phyloP scores from a whole-genome alignment of 257 asterid species.

The Solanum pimpinellifolium region DNA sequence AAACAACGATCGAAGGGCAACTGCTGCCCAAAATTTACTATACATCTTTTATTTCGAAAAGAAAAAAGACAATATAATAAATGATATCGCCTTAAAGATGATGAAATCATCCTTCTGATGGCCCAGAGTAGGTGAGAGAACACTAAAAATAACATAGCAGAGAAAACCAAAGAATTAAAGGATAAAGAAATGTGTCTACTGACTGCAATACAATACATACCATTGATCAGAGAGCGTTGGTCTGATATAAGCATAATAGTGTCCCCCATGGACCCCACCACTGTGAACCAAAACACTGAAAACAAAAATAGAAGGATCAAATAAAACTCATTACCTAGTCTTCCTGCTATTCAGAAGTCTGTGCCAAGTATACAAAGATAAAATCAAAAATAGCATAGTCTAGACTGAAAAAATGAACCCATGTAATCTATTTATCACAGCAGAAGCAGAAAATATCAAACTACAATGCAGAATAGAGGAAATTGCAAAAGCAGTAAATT shows the following conservation, averaged over 20 bases:
- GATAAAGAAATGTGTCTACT: not conserved
- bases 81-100: not conserved
- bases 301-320: not conserved
- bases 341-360: not conserved
- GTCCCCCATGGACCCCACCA: conserved; percentile 37
- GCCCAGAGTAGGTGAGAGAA: not conserved
- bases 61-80: not conserved
- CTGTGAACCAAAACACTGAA: conserved; percentile 22
- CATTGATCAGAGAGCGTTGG: conserved; percentile 27
- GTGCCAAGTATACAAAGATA: not conserved
- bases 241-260: conserved; percentile 34
- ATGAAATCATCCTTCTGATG: not conserved
- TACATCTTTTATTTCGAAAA: not conserved
- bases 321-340: not conserved
- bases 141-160: not conserved
- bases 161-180: not conserved
- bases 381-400: not conserved
- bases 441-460: not conserved
- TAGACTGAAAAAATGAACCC: not conserved
- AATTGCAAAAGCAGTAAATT: not conserved
- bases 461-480: not conserved
- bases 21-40: not conserved
- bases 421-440: not conserved
- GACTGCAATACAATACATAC: conserved; percentile 5
- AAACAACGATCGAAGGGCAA: not conserved